Evolutionary conservation across 257 asterid genomes (phyloP).

Genomic region (Rauvolfia tetraphylla): DNA sequence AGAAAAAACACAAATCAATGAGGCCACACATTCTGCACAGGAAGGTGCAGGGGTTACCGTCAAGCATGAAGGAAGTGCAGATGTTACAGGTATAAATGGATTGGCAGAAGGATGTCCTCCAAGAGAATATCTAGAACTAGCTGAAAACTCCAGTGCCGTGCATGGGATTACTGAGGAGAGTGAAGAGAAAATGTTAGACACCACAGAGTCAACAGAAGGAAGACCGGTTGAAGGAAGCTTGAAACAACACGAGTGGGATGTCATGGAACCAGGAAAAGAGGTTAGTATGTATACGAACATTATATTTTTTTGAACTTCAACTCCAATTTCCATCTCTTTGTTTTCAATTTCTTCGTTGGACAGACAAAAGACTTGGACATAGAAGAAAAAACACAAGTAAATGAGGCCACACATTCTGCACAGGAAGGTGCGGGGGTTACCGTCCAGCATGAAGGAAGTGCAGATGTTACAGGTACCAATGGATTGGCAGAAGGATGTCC

Average conservation of each 20-base stretch:
- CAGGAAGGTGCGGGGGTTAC: neutral
- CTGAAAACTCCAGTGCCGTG: neutral
- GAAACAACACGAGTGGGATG: neutral
- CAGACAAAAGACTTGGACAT: neutral
- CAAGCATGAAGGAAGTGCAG: neutral
- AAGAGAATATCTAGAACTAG: slow-evolving; percentile 3
- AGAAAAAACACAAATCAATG: neutral
- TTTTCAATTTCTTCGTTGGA: neutral
- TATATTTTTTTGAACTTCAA: neutral
- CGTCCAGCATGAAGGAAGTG: neutral
- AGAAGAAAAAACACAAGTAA: neutral
- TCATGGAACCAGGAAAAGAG: neutral
- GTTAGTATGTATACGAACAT: neutral
- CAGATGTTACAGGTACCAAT: neutral
- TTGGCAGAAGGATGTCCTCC: neutral
- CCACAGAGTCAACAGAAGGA: neutral
- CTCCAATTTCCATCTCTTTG: no score
- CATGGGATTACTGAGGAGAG: neutral
- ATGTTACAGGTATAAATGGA: neutral
- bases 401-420: neutral
- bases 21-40: neutral
- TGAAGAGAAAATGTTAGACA: neutral
- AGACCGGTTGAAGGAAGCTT: neutral
- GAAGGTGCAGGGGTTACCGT: neutral
- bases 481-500: neutral